phyloP scores from a whole-genome alignment of 1,139 yeast genomes.

The Pichia sp. region DNA sequence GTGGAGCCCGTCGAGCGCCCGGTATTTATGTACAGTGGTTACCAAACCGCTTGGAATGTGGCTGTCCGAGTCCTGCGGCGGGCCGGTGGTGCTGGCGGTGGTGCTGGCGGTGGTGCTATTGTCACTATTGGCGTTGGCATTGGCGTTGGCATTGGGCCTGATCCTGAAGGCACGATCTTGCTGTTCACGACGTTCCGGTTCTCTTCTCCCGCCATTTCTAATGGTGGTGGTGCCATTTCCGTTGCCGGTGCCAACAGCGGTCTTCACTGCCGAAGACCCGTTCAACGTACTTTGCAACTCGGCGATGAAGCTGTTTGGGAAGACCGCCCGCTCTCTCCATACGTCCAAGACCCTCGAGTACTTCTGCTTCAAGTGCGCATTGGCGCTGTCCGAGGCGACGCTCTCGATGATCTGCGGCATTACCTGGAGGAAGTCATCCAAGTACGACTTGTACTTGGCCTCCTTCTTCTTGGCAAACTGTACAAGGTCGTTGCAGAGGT shows the following conservation, averaged over 20 bases:
- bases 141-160: not conserved
- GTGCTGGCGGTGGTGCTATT: not conserved
- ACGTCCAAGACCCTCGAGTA: slow-evolving; percentile 64
- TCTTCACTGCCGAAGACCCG: not conserved
- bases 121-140: not conserved
- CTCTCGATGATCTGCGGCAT: slow-evolving; percentile 37
- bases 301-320: slow-evolving; percentile 28
- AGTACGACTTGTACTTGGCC: slow-evolving; percentile 51
- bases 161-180: not conserved
- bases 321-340: slow-evolving; percentile 71
- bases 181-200: not conserved
- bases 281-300: slow-evolving; percentile 20
- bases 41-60: slow-evolving; percentile 9
- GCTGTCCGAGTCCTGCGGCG: not conserved
- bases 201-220: not conserved
- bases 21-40: slow-evolving; percentile 6
- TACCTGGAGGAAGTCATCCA: slow-evolving; percentile 49
- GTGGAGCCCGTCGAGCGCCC: slow-evolving; percentile 5
- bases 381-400: slow-evolving; percentile 25
- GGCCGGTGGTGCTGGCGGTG: not conserved
- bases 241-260: not conserved
- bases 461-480: slow-evolving; percentile 73
- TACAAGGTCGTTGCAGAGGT: slow-evolving; percentile 78
- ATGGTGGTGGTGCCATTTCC: not conserved
- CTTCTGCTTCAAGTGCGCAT: slow-evolving; percentile 35